A percentile compares a stretch with the other conserved stretches of the same genome.
phyloP scores from a whole-genome alignment of 176 grass and related monocot species.

The Chrysopogon serrulatus region DNA sequence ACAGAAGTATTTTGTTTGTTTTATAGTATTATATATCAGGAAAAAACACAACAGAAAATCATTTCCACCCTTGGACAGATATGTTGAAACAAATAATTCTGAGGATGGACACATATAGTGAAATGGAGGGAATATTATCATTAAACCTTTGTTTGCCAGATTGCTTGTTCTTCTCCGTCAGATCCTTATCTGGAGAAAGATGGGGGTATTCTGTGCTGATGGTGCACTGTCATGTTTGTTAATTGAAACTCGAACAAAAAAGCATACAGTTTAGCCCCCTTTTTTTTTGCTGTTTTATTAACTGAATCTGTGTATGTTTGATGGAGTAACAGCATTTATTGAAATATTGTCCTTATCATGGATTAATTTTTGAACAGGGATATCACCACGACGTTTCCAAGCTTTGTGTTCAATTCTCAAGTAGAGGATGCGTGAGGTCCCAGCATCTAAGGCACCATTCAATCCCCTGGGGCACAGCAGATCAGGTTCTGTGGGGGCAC shows the following conservation, averaged over 20 bases:
- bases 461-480: neutral
- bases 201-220: neutral
- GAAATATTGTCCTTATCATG: neutral
- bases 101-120: neutral
- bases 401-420: constrained; percentile 58
- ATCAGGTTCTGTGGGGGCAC: constrained; percentile 3
- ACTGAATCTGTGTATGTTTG: neutral
- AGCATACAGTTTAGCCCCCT: neutral
- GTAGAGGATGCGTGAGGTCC: constrained; percentile 44
- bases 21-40: neutral
- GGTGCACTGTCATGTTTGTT: neutral
- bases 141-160: neutral
- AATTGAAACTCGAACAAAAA: neutral
- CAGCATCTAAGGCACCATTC: neutral
- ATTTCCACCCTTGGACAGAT: neutral
- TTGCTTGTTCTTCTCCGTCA: neutral
- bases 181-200: neutral
- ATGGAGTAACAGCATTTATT: neutral
- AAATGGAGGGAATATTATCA: neutral
- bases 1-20: neutral
- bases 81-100: neutral
- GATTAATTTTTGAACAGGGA: constrained; percentile 39
- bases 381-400: constrained; percentile 57
- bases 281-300: neutral
- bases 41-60: neutral